phyloP scores from a whole-genome alignment of 164 flowering plant genomes.

The Houttuynia cordata region DNA sequence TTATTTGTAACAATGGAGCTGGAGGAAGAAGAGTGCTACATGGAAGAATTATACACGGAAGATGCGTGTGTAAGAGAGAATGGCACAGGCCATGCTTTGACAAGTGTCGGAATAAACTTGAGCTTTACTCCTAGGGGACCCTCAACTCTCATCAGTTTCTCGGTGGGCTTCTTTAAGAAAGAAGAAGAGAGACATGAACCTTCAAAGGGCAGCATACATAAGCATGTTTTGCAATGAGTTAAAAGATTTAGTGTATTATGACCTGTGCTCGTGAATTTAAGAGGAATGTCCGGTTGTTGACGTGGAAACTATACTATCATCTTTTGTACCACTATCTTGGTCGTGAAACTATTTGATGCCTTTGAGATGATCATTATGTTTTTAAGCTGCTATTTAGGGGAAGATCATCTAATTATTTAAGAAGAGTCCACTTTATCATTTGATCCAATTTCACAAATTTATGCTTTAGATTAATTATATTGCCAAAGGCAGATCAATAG shows the following conservation, averaged over 20 bases:
- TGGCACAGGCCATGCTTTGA: constrained; percentile 3
- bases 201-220: constrained; percentile 14
- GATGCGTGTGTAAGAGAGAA: background rate
- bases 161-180: constrained; percentile 14
- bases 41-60: background rate
- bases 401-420: constrained; percentile 20
- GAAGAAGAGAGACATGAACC: constrained; percentile 7
- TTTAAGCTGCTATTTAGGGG: background rate
- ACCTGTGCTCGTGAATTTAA: background rate
- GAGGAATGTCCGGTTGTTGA: constrained; percentile 3
- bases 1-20: background rate
- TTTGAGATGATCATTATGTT: background rate
- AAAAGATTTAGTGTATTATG: background rate
- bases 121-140: constrained; percentile 22
- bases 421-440: constrained; percentile 6
- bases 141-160: constrained; percentile 22
- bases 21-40: background rate
- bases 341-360: background rate
- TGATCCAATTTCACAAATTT: background rate
- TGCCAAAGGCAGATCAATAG: background rate
- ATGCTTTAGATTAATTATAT: background rate
- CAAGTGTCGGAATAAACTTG: constrained; percentile 20
- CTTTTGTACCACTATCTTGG: no score
- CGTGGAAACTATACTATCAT: constrained; percentile 1
- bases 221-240: background rate